phyloP scores from a whole-genome alignment of 495 filamentous ascomycete genomes.

The Podospora conica region DNA sequence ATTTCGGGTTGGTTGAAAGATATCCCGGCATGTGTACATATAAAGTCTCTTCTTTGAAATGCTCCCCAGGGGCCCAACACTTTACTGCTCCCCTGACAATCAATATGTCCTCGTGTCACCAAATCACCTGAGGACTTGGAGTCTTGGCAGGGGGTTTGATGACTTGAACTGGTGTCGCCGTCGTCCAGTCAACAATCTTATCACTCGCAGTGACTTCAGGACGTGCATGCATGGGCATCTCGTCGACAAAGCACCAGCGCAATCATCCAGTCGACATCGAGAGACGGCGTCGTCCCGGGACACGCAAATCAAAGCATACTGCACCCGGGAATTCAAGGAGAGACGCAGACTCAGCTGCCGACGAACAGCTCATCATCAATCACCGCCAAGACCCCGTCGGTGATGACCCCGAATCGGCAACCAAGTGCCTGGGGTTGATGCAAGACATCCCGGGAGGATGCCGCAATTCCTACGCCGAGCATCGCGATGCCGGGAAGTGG shows the following conservation, averaged over 20 bases:
- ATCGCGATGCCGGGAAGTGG: not conserved
- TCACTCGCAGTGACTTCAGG: not conserved
- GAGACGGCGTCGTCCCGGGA: fast-evolving
- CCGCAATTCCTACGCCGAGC: too few relatives aligned
- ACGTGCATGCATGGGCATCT: too few relatives aligned
- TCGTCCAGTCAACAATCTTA: not conserved
- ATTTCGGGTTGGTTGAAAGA: not conserved
- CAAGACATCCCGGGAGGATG: too few relatives aligned
- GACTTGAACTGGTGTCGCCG: not conserved
- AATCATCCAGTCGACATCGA: not conserved
- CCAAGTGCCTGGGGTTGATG: not conserved
- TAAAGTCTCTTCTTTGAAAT: too few relatives aligned
- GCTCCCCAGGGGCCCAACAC: too few relatives aligned
- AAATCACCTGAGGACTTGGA: not conserved
- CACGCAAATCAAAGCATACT: too few relatives aligned
- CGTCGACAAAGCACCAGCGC: too few relatives aligned
- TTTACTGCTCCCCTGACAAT: too few relatives aligned
- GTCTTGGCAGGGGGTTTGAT: not conserved
- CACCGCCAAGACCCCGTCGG: not conserved
- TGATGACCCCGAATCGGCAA: not conserved
- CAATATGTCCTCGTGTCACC: not conserved
- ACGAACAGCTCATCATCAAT: not conserved
- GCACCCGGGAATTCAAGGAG: too few relatives aligned
- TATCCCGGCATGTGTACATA: not conserved
- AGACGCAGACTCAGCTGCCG: not conserved